Evolutionary conservation across 306 rosid genomes (phyloP).

Genomic region (Prunus fruticosa): DNA sequence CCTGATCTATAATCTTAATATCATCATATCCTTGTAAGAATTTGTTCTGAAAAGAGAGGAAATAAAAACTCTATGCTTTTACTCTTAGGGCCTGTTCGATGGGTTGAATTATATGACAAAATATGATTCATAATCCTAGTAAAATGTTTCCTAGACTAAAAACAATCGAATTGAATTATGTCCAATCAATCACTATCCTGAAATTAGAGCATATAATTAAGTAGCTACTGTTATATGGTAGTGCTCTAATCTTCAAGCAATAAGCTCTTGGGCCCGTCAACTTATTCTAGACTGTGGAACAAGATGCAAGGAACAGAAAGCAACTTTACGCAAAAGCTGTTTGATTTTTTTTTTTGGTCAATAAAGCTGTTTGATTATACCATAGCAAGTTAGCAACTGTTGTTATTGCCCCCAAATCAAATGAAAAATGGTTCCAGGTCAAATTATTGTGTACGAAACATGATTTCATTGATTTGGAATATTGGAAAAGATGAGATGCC

Average conservation of each 20-base stretch:
- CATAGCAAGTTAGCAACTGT: slow-evolving; percentile 12
- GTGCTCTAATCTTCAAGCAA: slow-evolving; percentile 13
- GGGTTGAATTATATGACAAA: too few relatives aligned
- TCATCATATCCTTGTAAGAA: too few relatives aligned
- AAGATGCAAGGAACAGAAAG: slow-evolving; percentile 20
- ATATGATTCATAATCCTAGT: not conserved
- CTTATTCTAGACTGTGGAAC: not conserved
- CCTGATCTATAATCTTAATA: too few relatives aligned
- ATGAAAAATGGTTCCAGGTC: slow-evolving; percentile 10
- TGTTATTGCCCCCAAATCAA: not conserved
- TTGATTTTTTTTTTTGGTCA: too few relatives aligned
- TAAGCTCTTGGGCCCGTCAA: slow-evolving; percentile 1
- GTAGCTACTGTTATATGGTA: not conserved
- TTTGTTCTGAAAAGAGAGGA: too few relatives aligned
- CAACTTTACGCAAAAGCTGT: slow-evolving; percentile 27
- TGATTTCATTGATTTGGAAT: slow-evolving; percentile 13
- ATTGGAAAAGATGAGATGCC: slow-evolving; percentile 14
- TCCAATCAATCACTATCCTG: not conserved
- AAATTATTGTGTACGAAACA: slow-evolving; percentile 26
- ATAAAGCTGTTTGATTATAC: slow-evolving; percentile 39
- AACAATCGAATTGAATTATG: too few relatives aligned
- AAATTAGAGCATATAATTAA: not conserved
- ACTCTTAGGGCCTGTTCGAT: not conserved
- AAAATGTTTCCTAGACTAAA: too few relatives aligned
- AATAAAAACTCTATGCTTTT: too few relatives aligned